Conservation (phyloP, 2,329 filamentous ascomycete genomes). For the Botrytis tulipae region DNA sequence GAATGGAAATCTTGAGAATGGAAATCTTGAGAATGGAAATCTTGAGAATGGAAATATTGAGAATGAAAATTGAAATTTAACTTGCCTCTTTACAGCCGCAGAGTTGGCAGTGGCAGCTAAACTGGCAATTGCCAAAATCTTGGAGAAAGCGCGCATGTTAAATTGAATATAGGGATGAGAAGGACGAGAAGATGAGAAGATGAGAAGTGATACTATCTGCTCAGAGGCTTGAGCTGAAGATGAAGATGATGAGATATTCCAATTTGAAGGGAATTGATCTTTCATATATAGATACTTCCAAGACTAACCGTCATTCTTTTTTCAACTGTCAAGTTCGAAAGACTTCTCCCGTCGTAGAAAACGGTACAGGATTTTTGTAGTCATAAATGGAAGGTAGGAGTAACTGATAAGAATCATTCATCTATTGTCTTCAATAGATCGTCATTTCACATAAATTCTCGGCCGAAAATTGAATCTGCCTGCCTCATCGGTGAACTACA, state of each 20-base stretch:
- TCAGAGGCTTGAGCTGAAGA: not conserved
- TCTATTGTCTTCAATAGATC: not conserved
- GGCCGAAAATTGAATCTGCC: not conserved
- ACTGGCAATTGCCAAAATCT: conserved; percentile 13
- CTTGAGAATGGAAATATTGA: not conserved
- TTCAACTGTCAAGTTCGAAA: not conserved
- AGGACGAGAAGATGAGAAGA: too few species aligned
- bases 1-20: too few species aligned
- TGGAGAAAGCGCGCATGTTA: conserved; percentile 15
- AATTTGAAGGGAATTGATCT: not conserved
- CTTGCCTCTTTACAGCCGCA: conserved; percentile 23
- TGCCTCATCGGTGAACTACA: not conserved
- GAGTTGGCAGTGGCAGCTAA: conserved; percentile 21
- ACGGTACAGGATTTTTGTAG: too few species aligned
- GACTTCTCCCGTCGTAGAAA: too few species aligned
- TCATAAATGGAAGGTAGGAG: conserved; percentile 3
- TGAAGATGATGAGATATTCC: not conserved
- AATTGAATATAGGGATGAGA: not conserved
- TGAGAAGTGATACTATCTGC: not conserved
- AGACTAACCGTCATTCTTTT: not conserved
- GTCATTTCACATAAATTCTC: not conserved
- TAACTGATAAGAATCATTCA: not conserved
- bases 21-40: too few species aligned
- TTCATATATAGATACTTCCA: not conserved
- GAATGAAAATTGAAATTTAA: not conserved